Evolutionary conservation across 1,139 yeast genomes (phyloP), one percentile per base, ranked within the genome.

Genomic region (Kluyveromyces sp.): DNA sequence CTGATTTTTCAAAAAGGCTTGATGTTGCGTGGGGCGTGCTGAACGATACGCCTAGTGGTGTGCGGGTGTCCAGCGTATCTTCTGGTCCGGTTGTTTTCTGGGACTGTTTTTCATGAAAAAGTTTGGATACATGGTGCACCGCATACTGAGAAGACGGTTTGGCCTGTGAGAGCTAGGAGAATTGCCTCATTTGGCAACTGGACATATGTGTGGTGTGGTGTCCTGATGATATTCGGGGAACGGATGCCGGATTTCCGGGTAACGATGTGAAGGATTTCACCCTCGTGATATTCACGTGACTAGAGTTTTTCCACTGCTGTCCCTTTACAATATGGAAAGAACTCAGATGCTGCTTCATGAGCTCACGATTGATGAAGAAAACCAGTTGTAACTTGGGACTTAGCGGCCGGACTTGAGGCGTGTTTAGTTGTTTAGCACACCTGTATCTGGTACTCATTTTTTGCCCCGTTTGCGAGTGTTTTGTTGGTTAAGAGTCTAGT

Each of bases 1-100:
- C 8, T 9, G 26, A 22, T 22, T 22, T 22, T 22, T 22, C 26
- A 22, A 22, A 22, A 22, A 22, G 26, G n/a, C n/a, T 22, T 22
- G 26, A 22, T 22, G 26, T 22, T 22, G 36, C 3, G 25, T 33
- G 36, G 34, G 18, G 39, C 51, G 58, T 52, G 43, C 61, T 47
- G 44, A 41, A 25, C 35, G 15, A 33, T 58, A 52, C 62, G 57
- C 59, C 28, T 42, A 22, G 28, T 15, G 41, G 42, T 51, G 41
- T 25, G 18, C 11, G 33, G 48, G 35, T 49, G 44, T 25, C n/a
- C 33, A 37, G 53, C 51, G 60, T 50, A 55, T 29, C 25, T 34
- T 30, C 29, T 44, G 46, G 58, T 47, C 50, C 45, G 40, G 31
- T 47, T 52, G 44, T 39, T 41, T 22, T 31, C 33, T n/a, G 3